Percentiles rank a stretch among this genome's conserved stretches.
These are phyloP conservation scores for Sequoiadendron giganteum DNA, from an alignment of 75 land plant genomes.

Conservation along the genomic window DNA sequence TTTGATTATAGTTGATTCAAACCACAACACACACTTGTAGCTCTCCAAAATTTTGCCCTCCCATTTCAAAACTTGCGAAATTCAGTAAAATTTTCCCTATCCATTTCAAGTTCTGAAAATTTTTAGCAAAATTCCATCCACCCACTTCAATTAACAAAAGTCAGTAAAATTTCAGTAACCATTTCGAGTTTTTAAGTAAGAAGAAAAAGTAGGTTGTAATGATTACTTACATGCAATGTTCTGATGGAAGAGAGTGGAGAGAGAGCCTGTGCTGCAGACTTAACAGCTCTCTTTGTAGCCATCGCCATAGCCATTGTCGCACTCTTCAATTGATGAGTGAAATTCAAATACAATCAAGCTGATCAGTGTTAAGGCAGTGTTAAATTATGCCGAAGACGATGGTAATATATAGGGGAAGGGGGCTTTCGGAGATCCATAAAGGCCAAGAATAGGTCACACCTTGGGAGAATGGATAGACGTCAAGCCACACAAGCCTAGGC, in stretches of 20 bases:
- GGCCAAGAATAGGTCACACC: too few species aligned
- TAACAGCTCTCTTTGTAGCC: constrained; percentile 1
- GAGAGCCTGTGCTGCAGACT: background rate
- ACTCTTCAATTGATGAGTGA: too few species aligned
- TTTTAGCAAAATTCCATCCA: background rate
- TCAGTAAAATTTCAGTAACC: background rate
- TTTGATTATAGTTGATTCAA: background rate
- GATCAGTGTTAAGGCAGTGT: too few species aligned
- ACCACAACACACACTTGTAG: background rate
- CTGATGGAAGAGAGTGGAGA: background rate
- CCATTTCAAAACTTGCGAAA: background rate
- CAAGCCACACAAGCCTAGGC: too few species aligned
- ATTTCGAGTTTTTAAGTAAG: background rate
- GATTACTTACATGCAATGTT: constrained; percentile 7
- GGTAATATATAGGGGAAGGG: too few species aligned
- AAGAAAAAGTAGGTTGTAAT: background rate
- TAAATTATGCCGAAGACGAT: too few species aligned
- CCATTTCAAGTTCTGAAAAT: background rate
- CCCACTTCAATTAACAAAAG: background rate
- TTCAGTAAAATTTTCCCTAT: background rate
- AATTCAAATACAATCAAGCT: too few species aligned
- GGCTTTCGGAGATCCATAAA: too few species aligned
- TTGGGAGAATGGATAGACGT: too few species aligned
- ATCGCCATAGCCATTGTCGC: background rate
- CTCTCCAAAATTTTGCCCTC: background rate